These are phyloP conservation scores for Globisporangium polare DNA, from an alignment of 352 stramenopile species.

Conservation along the genomic window DNA sequence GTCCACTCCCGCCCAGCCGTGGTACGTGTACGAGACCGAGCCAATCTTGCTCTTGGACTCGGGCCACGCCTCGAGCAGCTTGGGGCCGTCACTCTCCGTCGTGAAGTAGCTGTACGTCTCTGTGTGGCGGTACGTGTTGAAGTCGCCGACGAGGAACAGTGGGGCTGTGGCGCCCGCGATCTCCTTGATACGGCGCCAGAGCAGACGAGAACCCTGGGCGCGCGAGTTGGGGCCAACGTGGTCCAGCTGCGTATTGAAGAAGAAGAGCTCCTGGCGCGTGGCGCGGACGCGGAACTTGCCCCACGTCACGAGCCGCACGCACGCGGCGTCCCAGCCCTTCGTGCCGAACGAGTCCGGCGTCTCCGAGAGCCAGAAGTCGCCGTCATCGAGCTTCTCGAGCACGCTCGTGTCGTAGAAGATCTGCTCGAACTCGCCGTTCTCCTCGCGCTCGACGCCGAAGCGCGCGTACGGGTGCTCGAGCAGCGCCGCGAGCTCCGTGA, in stretches of 20 bases:
- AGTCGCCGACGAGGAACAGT: conserved; percentile 79
- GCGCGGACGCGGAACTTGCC: conserved; percentile 57
- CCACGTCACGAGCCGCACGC: conserved; percentile 71
- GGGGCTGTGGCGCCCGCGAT: conserved; percentile 43
- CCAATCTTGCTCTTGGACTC: conserved; percentile 64
- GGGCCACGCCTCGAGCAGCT: conserved; percentile 72
- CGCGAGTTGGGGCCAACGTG: conserved; percentile 55
- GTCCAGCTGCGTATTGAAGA: conserved; percentile 80
- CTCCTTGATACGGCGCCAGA: conserved; percentile 62
- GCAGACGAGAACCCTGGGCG: conserved; percentile 43
- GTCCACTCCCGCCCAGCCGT: conserved; percentile 81
- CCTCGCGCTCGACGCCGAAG: conserved; percentile 64
- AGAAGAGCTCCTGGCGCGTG: conserved; percentile 64
- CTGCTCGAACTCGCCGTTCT: conserved; percentile 76
- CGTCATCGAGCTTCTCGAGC: conserved; percentile 48
- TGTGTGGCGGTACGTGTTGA: conserved; percentile 85
- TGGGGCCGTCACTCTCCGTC: conserved; percentile 42
- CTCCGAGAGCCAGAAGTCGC: conserved; percentile 81
- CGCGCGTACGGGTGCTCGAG: conserved; percentile 64
- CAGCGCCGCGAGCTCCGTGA: conserved; percentile 50
- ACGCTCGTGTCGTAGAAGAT: conserved; percentile 72
- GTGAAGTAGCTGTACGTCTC: conserved; percentile 83
- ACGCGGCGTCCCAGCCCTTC: conserved; percentile 60
- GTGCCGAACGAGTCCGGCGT: conserved; percentile 48
- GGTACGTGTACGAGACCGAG: conserved; percentile 82